Conservation (phyloP, 352 stramenopile species). For the Thraustochytrium sp. region DNA sequence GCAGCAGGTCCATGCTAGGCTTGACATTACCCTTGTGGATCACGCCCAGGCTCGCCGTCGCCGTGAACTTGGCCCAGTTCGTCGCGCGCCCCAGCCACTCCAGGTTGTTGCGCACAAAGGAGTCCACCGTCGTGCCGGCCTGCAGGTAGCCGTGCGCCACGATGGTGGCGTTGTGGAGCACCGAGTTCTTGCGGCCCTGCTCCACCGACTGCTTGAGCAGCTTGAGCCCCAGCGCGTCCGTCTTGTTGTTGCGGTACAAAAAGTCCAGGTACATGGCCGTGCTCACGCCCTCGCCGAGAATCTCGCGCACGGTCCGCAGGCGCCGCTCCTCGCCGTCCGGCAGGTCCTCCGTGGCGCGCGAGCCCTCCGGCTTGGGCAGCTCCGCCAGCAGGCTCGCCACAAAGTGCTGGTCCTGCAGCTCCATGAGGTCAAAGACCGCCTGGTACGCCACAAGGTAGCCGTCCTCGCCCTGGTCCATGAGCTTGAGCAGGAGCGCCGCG, state of each 20-base stretch:
- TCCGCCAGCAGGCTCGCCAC: constrained; percentile 57
- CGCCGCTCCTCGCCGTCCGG: constrained; percentile 18
- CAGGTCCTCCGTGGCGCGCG: background rate
- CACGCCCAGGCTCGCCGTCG: constrained; percentile 93
- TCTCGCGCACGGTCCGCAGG: constrained; percentile 48
- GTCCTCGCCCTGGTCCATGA: constrained; percentile 47
- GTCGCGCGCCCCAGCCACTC: constrained; percentile 97
- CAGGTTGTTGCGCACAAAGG: constrained; percentile 95
- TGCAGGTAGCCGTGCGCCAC: constrained; percentile 94
- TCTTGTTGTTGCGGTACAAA: constrained; percentile 76
- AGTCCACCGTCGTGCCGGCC: constrained; percentile 92
- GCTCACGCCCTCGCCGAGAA: constrained; percentile 72
- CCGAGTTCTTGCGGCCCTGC: constrained; percentile 84
- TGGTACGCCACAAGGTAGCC: constrained; percentile 74
- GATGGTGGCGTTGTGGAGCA: constrained; percentile 95
- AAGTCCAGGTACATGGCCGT: constrained; percentile 83
- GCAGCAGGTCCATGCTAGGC: constrained; percentile 93
- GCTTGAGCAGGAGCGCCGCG: constrained; percentile 46
- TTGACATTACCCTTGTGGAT: constrained; percentile 95
- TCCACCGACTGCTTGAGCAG: constrained; percentile 70
- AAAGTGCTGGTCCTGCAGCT: constrained; percentile 97
- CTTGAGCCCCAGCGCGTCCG: constrained; percentile 84
- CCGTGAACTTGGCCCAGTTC: constrained; percentile 99
- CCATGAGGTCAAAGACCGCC: constrained; percentile 93
- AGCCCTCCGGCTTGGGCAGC: constrained; percentile 49